Base-by-base conservation (phyloP, 75 land plant genomes). In the Selaginella moellendorffii region DNA sequence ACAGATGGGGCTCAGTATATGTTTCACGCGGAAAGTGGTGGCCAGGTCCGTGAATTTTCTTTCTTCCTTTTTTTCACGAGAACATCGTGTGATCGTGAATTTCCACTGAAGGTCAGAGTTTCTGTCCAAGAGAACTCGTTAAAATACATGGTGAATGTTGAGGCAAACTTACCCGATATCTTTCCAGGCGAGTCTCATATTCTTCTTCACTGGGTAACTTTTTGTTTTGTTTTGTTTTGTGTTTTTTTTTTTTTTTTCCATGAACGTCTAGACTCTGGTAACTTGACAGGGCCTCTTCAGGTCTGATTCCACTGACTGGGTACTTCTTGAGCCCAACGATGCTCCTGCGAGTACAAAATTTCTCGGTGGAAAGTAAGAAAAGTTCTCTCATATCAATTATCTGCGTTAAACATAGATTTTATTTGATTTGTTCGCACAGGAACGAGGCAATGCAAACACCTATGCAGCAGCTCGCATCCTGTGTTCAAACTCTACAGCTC, bases 401-500 rank as follows among this genome's bases (percentile, higher is more conserved):
- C 12, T 65, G 27, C 27, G 29, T 10, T 27, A 27, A 28, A 28
- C 28, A 27, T 28, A 27, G 19, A 19, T 19, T 17, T 21, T 54
- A 26, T 36, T 22, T 29, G 5, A 46, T n/a, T 22, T 65, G 54
- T 54, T 54, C 28, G 29, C n/a, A 21, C 74, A 78, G 79, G 30
- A 21, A 22, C 54, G 74, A 78, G 31, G 74, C 71, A 23, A 78
- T 78, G 68, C 66, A 83, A 66, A 79, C 78, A 31, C 85, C 86
- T 30, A 82, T 92, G 23, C 23, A 52, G 25, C 20, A 59, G 18
- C 70, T n/a, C 10, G 30, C 74, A 24, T n/a, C 30, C 22, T 81
- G 79, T 5, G 59, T 14, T 1, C 76, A 71, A 52, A 53, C 68
- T 14, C 19, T 79, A 12, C 77, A 79, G 0, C 31, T 95, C 67